Evolutionary conservation across 805 yeast genomes (phyloP), one percentile per base, ranked within the genome.

Genomic region (Starmera caribaea): DNA sequence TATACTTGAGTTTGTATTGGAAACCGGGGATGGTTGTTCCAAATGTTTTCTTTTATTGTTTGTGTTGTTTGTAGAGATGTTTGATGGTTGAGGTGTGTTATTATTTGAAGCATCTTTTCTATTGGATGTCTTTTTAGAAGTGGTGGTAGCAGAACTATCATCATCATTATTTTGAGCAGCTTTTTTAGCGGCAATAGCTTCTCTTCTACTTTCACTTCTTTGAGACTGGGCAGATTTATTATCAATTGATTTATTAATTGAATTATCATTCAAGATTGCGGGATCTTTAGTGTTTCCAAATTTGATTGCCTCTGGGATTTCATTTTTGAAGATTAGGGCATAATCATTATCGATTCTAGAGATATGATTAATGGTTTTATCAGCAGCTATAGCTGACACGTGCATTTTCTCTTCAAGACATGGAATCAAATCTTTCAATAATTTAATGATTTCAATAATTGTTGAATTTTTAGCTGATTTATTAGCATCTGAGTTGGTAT

Each of bases 321-420:
- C 98, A 50, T 79, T 76, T 41, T 72, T 65, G 36, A 81, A 62
- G 21, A 90, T 82, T 36, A 81, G 66, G 36, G 82, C 83, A 64
- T 76, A 89, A 54, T 85, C 95, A 48, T 81, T 76, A 54, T 89
- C 84, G 46, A 92, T 70, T 38, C 97, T 69, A 38, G 68, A 71
- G 40, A 86, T 62, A 52, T 86, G 83, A 42, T 79, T 76, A 27
- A 70, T 63, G 35, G 88, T 71, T 11, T 80, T 71, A 50, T 89
- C 97, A 27, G 85, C 73, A 16, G 97, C 96, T 32, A 86, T 80
- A 2, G 90, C 81, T 5, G 97, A 90, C 33, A 92, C 96, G 58
- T 90, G 97, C 94, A 92, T 87, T 61, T 92, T 92, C 58, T 92
- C 97, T 57, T 90, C 97, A 40, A 90, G 62, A 45, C 96, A 85